Conservation (phyloP, 1,284 basidiomycete genomes). For the Irpex lacteus region DNA sequence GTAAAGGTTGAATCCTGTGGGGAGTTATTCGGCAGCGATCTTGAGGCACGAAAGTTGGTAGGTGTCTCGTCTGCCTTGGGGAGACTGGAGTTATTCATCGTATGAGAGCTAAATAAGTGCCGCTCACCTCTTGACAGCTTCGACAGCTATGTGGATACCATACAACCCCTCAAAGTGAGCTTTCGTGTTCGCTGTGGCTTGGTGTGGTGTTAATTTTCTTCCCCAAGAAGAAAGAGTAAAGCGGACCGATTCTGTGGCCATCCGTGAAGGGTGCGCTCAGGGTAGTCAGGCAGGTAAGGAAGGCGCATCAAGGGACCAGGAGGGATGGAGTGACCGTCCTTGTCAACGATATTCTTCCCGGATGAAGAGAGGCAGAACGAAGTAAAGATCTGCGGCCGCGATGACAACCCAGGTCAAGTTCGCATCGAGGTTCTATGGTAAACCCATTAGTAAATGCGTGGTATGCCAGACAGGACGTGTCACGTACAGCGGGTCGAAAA, state of each 20-base stretch:
- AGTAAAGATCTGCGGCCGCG: slow-evolving; percentile 8
- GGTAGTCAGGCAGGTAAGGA: slow-evolving; percentile 34
- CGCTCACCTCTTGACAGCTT: too few species aligned
- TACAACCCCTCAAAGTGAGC: too few species aligned
- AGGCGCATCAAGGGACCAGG: slow-evolving; percentile 15
- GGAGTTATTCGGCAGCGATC: too few species aligned
- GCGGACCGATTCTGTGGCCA: slow-evolving; percentile 38
- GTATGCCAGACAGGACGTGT: neutral
- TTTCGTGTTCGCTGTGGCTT: too few species aligned
- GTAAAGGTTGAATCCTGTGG: too few species aligned
- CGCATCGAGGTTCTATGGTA: slow-evolving; percentile 11
- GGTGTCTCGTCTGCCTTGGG: too few species aligned
- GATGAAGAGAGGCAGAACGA: slow-evolving; percentile 14
- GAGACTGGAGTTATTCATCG: too few species aligned
- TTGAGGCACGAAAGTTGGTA: too few species aligned
- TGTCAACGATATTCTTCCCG: slow-evolving; percentile 15
- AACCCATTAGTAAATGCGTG: neutral
- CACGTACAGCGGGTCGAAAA: slow-evolving; percentile 10
- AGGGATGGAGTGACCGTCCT: slow-evolving; percentile 13
- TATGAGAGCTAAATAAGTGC: too few species aligned
- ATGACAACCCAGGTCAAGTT: slow-evolving; percentile 12
- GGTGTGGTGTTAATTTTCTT: too few species aligned
- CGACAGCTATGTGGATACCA: too few species aligned
- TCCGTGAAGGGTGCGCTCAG: slow-evolving; percentile 34
- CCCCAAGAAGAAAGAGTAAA: slow-evolving; percentile 42